Evolutionary conservation across 257 asterid species (phyloP), one percentile per base, ranked within the genome.

Genomic region (Salvia miltiorrhiza): DNA sequence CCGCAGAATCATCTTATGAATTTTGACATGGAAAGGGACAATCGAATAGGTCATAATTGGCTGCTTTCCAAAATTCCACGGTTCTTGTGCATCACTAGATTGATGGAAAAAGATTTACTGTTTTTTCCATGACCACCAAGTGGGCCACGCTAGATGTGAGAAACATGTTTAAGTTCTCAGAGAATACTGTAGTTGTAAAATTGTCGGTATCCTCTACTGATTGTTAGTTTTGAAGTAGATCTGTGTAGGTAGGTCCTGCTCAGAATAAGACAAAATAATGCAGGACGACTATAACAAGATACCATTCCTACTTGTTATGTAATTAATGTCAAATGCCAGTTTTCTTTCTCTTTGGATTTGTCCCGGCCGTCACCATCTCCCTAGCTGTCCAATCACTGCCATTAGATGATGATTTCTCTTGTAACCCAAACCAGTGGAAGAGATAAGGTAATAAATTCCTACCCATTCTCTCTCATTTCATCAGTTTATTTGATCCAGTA

Each of bases 21-120:
- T 56, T 11, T 40, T 71, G 40, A 40, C 37, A 63, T 16, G 58
- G 48, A 58, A 63, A 11, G 58, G 48, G 65, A 72, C 49, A 16
- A 20, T 28, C 7, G 33, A 37, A n/a, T 44, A 65, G 57, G 58
- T 56, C 68, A 28, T 23, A 56, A 35, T 14, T n/a, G 43, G 53
- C 16, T 10, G 37, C 5, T 60, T 58, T 26, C 23, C 19, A 14
- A 17, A 26, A 11, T 33, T 69, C 48, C 11, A 69, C 11, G 45
- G 47, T 41, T 67, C 54, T 21, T 66, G 35, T 20, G 24, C 23
- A 9, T 26, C 28, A 17, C 33, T 55, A 12, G 52, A 28, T 10
- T 39, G 67, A 45, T 3, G n/a, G 30, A 1, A 32, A 32, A 13
- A 33, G 2, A 49, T 9, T 28, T 65, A 8, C 9, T 10, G 35